Base-by-base conservation (phyloP, 1,139 yeast genomes). In the Ogataea hybrid region DNA sequence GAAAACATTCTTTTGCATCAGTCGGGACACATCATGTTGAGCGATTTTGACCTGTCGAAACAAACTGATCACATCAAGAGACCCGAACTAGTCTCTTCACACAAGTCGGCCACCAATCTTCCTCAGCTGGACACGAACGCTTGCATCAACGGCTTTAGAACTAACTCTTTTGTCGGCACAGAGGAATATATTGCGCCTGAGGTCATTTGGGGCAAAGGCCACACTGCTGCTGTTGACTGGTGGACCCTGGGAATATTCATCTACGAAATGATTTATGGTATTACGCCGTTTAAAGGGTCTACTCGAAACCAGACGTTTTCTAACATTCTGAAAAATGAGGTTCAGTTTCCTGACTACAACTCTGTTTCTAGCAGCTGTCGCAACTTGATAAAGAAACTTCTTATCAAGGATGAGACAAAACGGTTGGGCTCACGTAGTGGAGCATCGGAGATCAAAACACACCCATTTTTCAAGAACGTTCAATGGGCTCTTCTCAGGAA, bases 171-270 rank as follows among this genome's bases (percentile, higher is more conserved):
- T 71, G 98, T 92, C 22, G 98, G 98, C 2, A 92, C 98, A 0
- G 98, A 92, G 58, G 98, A 92, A 61, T 92, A 92, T 61, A 89
- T 92, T 56, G 98, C 98, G 0, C 98, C 98, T 0, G 98, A 92
- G 61, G 98, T 92, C 8, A 92, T 92, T 46, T 72, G 94, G 57
- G 97, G 98, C 2, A 87, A 90, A 52, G 98, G 98, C 1, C 98
- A 92, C 59, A 92, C 97, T 1, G 84, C 92, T 18, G 96, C 97
- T 0, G 98, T 92, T 14, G 98, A 92, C 64, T 92, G 98, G 98
- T 92, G 98, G 98, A 92, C 98, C 0, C 69, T 92, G 48, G 98
- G 98, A 2, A 89, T 92, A 28, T 74, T 92, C 55, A 71, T 89
- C 20, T 92, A 80, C 62, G 98, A 92, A 60, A 92, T 92, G 98